Conservation (phyloP, 2,329 filamentous ascomycete species). For the Microcyclosporella mali region DNA sequence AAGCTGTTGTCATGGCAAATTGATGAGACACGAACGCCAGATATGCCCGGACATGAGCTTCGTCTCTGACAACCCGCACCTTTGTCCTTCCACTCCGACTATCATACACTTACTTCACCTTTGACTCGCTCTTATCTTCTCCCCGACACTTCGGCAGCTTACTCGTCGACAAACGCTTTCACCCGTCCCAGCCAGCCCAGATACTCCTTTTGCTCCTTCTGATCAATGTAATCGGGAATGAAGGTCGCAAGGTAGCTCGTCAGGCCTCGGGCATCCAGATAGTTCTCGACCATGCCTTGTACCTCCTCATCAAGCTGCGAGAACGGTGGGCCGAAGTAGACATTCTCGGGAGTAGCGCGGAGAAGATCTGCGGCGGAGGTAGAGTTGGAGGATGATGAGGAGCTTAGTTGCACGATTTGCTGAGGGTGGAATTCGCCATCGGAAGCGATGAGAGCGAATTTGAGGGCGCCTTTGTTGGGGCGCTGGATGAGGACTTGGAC, state of each 20-base stretch:
- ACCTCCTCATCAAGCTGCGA: slow-evolving; percentile 93
- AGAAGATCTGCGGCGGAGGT: slow-evolving; percentile 62
- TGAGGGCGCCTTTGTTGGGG: slow-evolving; percentile 73
- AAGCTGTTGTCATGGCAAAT: too few relatives aligned
- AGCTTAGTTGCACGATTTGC: slow-evolving; percentile 81
- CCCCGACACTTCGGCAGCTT: too few relatives aligned
- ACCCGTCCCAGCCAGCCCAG: slow-evolving; percentile 78
- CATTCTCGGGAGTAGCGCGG: slow-evolving; percentile 54
- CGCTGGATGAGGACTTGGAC: slow-evolving; percentile 87
- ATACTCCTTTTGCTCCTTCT: slow-evolving; percentile 99
- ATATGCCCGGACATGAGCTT: too few relatives aligned
- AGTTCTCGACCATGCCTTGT: slow-evolving; percentile 84
- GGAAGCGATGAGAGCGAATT: slow-evolving; percentile 79
- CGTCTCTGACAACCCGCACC: too few relatives aligned
- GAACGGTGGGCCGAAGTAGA: slow-evolving; percentile 89
- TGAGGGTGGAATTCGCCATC: slow-evolving; percentile 83
- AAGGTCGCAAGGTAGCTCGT: slow-evolving; percentile 81
- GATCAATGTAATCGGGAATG: slow-evolving; percentile 91
- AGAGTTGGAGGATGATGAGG: slow-evolving; percentile 62
- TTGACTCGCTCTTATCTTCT: too few relatives aligned
- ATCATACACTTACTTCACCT: too few relatives aligned
- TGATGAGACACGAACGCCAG: too few relatives aligned
- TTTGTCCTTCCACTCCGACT: too few relatives aligned
- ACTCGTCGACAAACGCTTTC: slow-evolving; percentile 68
- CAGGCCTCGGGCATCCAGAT: slow-evolving; percentile 89